Evolutionary conservation across 768 basidiomycete species (phyloP), one percentile per base, ranked within the genome.

Genomic region (Chalciporus piperatus): DNA sequence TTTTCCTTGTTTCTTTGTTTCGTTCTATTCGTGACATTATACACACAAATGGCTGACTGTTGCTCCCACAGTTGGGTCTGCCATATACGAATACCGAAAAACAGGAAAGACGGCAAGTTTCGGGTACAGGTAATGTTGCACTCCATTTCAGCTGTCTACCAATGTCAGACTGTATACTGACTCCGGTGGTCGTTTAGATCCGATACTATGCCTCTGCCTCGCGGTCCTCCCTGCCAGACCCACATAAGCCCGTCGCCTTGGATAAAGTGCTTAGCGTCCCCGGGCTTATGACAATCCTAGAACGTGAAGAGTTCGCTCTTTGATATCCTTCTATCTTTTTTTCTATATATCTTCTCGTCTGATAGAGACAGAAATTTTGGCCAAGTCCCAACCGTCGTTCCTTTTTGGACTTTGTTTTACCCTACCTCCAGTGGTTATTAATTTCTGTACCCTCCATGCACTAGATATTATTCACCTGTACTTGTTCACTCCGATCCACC

Each of bases 271-370:
- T 71, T 57, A 76, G 78, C 55, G 75, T 90, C 6, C 83, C 84
- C 2, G 89, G 88, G 9, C 75, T 89, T 27, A 91, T 90, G 89
- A 89, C 85, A 35, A 79, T 89, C 62, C 22, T 84, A 45, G 71
- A 70, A 42, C 74, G 83, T 43, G 72, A 68, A 55, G 69, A 61
- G 50, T 41, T 62, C 22, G 22, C 41, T 3, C 50, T 38, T 45
- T 69, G 53, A 66, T 19, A 19, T 47, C 9, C 9, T 35, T 43
- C 7, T 54, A 22, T 10, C 16, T 35, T 27, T 39, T 27, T 10
- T 33, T 41, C 12, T 17, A n/a, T n/a, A n/a, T n/a, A n/a, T 12
- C 33, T 12, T 7, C 33, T 14, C 17, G 9, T 44, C 40, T 3
- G 6, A 44, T 35, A 16, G n/a, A 44, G 25, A 14, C 48, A 2